Base-by-base conservation (phyloP, 2,329 filamentous ascomycete genomes). In the Amylocarpus encephaloides region DNA sequence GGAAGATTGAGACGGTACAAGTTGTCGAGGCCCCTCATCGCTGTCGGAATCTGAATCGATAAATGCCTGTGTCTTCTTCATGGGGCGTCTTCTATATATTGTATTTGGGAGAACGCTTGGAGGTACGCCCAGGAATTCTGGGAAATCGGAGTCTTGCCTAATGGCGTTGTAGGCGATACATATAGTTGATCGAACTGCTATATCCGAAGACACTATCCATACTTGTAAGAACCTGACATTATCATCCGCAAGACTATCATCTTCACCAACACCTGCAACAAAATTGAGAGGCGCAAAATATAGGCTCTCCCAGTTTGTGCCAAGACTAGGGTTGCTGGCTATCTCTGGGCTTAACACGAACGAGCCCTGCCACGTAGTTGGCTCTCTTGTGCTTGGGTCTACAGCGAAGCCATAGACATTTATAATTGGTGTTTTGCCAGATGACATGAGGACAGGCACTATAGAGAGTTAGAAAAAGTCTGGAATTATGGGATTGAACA, bases 171-270 rank as follows among this genome's bases (percentile, higher is more conserved):
- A 45, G 4, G 64, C 45, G 59, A 64, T 53, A 63, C 67, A 47
- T 66, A 68, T 49, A 18, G 69, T 70, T 45, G 71, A 73, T 33
- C 64, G 63, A 13, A 80, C 53, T 35, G 70, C 67, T 35, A 77
- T 63, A 50, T 77, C 66, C 19, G 66, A 63, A 5, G 63, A 68
- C 2, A 80, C 56, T 10, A 68, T 63, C 46, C 68, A 70, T 12
- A 76, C 54, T 52, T 79, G 75, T 47, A 72, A 77, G 55, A 78
- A 76, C 16, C 66, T 65, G 2, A 72, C 59, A 3, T 63, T 64
- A 19, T 66, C 54, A 3, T 65, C 55, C 9, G 62, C 50, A 45
- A 73, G 2, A 54, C 56, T 13, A 6, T 39, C 18, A n/a, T 33
- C 13, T 4, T 35, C 38, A 38, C 38, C 47, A 22, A 41, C 19